Percentiles rank a stretch among this genome's conserved stretches.
Evolutionary conservation across 768 basidiomycete species (phyloP).

Genomic region (Xanthoconium stramineum): DNA sequence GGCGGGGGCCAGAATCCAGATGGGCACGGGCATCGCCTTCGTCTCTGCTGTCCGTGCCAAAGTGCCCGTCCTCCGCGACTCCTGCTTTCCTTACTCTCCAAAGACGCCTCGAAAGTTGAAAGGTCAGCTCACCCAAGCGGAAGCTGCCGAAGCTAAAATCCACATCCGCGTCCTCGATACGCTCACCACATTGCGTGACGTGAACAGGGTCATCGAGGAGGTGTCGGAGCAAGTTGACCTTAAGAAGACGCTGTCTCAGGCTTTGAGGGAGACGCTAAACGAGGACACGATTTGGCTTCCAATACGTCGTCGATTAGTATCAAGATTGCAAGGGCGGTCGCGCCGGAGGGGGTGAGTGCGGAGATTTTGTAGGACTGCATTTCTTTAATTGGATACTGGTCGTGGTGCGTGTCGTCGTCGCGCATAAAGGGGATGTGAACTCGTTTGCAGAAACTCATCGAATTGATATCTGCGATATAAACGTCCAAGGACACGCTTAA

Average conservation of each 20-base stretch:
- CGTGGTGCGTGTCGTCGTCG: constrained; percentile 56
- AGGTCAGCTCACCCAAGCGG: constrained; percentile 62
- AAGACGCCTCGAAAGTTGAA: constrained; percentile 72
- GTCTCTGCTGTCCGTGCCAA: constrained; percentile 84
- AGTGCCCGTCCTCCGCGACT: constrained; percentile 85
- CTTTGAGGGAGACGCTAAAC: constrained; percentile 63
- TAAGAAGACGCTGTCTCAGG: constrained; percentile 74
- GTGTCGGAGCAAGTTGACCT: constrained; percentile 80
- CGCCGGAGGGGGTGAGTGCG: constrained; percentile 59
- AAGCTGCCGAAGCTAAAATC: constrained; percentile 71
- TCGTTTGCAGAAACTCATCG: constrained; percentile 75
- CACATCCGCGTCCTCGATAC: constrained; percentile 63
- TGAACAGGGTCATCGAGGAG: constrained; percentile 93
- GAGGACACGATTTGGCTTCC: constrained; percentile 80
- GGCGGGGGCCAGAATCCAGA: constrained; percentile 65
- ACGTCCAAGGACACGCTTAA: constrained; percentile 75
- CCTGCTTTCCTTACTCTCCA: constrained; percentile 72
- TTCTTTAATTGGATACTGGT: constrained; percentile 98
- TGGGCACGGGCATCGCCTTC: constrained; percentile 91
- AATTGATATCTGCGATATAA: constrained; percentile 91
- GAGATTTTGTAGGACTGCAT: constrained; percentile 58
- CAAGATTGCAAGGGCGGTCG: constrained; percentile 81
- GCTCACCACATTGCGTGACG: constrained; percentile 64
- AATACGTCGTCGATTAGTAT: constrained; percentile 96
- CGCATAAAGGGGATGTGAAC: neutral